Base-by-base conservation (phyloP, 1,139 yeast genomes). In the Pichia inconspicua region DNA sequence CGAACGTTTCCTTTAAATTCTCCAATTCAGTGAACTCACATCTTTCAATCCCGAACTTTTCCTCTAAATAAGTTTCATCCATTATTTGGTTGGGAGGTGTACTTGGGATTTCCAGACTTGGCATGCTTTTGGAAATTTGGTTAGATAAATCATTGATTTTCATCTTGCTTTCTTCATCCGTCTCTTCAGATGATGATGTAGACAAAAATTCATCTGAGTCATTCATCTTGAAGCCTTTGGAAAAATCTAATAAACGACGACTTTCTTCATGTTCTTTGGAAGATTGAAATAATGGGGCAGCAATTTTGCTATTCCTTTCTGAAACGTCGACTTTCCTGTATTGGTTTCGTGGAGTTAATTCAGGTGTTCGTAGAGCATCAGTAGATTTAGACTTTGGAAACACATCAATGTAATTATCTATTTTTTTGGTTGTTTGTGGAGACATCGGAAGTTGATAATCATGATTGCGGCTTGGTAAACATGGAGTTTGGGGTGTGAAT, bases 21-120 rank as follows among this genome's bases (percentile, higher is more conserved):
- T 52, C 56, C 10, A 54, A 50, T 14, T 48, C 50, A 22, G 8
- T 22, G 17, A 37, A 36, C 9, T 44, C 25, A 12, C 50, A 51
- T 6, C 32, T 44, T 42, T 58, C 57, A 37, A 45, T 47, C 4
- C 55, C 54, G 45, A 58, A 55, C 51, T 57, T 50, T 15, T 52
- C 39, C 15, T 51, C 45, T 7, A 63, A 60, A 31, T 49, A 50
- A 14, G 55, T 54, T 11, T 55, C 57, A 17, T 55, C 52, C 44
- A 55, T 57, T 1, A 59, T 47, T 46, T 61, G 64, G 11, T 43
- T 52, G 28, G 50, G 54, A 11, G 67, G 67, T 0, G 66, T 63
- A 1, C 47, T 15, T 8, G 64, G 64, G 8, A 30, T 41, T n/a
- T 30, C 12, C 22, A 25, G 8, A n/a, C 15, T 49, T 52, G 56